Base-by-base conservation (phyloP, 139 green algal genomes). In the Chlamydomonas incerta region DNA sequence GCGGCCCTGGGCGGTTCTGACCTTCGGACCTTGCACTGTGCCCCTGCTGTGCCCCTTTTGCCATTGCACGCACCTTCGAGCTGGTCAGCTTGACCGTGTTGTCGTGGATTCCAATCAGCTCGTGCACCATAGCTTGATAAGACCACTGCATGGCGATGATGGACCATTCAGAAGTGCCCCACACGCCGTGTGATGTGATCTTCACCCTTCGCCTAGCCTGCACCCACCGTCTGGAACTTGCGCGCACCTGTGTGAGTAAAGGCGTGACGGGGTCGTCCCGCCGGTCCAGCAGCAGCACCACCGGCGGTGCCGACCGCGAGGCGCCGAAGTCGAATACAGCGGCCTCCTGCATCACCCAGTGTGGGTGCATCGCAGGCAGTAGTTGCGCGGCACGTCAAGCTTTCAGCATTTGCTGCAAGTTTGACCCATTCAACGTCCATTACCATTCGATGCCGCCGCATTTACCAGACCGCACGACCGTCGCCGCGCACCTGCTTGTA, bases 251-350 rank as follows among this genome's bases (percentile, higher is more conserved):
- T 9, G 81, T 93, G 2, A 98, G 94, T 68, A 98, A 91, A 5
- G 96, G 96, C 0, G 96, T 98, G 33, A 98, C 95, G 0, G 96
- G 96, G 87, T 98, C 96, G 63, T 98, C 95, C 37, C 88, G 84
- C 26, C 96, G 84, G 83, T 98, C 96, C 72, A 98, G 80, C 15
- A 98, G 80, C 60, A 98, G 90, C 79, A 98, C 85, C 33, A 98
- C 71, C 5, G 95, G 94, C 8, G 77, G 63, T 1, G 63, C 63
- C 21, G 88, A 83, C 23, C 76, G 90, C 29, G 93, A 89, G 13
- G 67, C 55, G 15, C 95, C 95, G 92, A 98, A 98, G 85, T 98
- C 96, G 85, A 98, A 98, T 63, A 98, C 90, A 37, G 66, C 66
- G 21, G 62, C 28, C 77, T 91, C 81, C 87, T 91, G 75, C 41